Evolutionary conservation across 768 basidiomycete species (phyloP), one percentile per base, ranked within the genome.

Genomic region (Auricularia heimuer): DNA sequence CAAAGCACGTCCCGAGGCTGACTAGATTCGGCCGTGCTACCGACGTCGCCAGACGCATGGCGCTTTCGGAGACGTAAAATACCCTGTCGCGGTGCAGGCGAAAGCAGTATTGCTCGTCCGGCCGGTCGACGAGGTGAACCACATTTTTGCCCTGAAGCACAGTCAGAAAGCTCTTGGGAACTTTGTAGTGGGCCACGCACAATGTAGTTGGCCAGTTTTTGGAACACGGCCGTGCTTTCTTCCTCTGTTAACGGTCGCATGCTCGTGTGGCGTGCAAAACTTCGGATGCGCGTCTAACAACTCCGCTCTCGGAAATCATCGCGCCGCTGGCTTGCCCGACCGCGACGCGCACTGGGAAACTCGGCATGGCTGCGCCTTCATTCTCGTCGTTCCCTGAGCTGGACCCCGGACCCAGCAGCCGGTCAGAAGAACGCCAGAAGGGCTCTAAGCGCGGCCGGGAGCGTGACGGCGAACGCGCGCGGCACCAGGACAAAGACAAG

Each of bases 201-300:
- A 71, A 99, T 91, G 76, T 97, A 99, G 77, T 97, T 98, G 60
- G 97, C 94, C 47, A 99, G 84, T 76, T 99, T 99, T 47, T 90
- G 88, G 71, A 98, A 99, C 14, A 98, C 91, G 0, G 89, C 84
- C 74, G 97, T 97, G 71, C 92, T 96, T 77, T 99, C 96, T 66
- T 97, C 94, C 75, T 98, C 92, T 33, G 96, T 98, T 62, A 98
- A 80, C 24, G 96, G 96, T 8, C 96, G 88, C 96, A 98, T 97
- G 47, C 64, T 51, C 47, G 47, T 51, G 18, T 51, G 47, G 14
- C 18, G 47, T 21, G 47, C 47, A 51, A 21, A 51, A 51, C 21
- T 51, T 51, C 21, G 14, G 47, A 21, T 21, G 47, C 47, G 47
- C 47, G 47, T 18, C 39, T 42, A 14, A 7, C 8, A 42, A 42